Conservation (phyloP, 805 yeast genomes). For the Lipomyces chichibuensis region DNA sequence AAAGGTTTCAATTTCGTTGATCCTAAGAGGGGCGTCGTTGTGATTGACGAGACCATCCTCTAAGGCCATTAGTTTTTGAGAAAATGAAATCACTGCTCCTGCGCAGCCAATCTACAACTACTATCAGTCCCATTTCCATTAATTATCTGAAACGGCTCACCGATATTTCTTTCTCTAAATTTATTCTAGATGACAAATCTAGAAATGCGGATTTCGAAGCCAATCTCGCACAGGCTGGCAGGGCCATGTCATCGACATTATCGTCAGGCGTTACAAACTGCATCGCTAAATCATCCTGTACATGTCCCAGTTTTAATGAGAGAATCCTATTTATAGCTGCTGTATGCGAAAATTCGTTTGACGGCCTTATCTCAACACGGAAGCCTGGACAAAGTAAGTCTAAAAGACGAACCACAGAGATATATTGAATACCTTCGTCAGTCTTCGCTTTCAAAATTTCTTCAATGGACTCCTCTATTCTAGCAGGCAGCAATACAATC, state of each 20-base stretch:
- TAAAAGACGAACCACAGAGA: neutral
- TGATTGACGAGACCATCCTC: constrained; percentile 11
- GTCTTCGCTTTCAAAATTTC: constrained; percentile 14
- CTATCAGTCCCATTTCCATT: neutral
- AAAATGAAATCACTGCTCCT: constrained; percentile 26
- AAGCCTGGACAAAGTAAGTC: constrained; percentile 2
- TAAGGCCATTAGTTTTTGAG: constrained; percentile 17
- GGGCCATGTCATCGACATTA: neutral
- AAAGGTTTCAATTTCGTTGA: constrained; percentile 31
- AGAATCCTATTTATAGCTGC: constrained; percentile 21
- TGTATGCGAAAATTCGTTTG: constrained; percentile 21
- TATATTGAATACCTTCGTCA: neutral
- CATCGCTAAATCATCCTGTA: neutral
- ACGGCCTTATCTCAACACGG: constrained; percentile 25
- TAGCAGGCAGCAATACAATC: constrained; percentile 21
- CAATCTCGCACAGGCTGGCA: neutral
- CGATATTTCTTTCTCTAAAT: constrained; percentile 27
- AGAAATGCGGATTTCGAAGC: constrained; percentile 2
- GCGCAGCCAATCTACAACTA: constrained; percentile 29
- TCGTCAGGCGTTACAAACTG: constrained; percentile 13
- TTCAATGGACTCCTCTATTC: constrained; percentile 27
- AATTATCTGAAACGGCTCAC: constrained; percentile 3
- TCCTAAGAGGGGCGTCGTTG: constrained; percentile 20
- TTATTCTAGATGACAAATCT: constrained; percentile 20
- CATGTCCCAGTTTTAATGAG: constrained; percentile 7